Evolutionary conservation across 441 rosid species (phyloP).

Genomic region (Erodium trifolium): DNA sequence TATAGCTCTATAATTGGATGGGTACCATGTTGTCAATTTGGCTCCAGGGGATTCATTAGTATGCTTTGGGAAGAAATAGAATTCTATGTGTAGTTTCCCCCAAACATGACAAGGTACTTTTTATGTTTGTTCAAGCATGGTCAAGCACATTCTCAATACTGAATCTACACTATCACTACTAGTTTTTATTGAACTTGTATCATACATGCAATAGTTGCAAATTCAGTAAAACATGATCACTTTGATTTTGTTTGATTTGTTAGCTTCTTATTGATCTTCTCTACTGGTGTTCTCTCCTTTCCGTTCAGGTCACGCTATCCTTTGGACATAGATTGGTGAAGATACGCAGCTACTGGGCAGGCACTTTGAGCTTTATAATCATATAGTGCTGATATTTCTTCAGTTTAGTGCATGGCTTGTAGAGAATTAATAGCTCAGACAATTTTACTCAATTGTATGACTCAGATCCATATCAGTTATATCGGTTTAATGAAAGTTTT

Average conservation of each 20-base stretch:
- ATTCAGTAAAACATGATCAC: not conserved
- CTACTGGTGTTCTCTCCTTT: not conserved
- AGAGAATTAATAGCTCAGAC: not conserved
- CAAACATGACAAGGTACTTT: not conserved
- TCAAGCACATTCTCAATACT: not conserved
- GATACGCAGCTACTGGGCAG: not conserved
- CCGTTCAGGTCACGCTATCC: not conserved
- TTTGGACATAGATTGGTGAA: not conserved
- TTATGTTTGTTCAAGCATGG: too few species aligned
- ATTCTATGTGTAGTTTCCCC: not conserved
- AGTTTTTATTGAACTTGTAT: not conserved
- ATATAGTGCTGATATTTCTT: not conserved
- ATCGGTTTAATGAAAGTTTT: not conserved
- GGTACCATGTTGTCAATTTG: not conserved
- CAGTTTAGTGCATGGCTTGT: not conserved
- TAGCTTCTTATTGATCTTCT: not conserved
- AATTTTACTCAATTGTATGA: not conserved
- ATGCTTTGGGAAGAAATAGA: not conserved
- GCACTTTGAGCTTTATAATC: not conserved
- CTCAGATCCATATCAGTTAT: not conserved
- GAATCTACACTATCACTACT: not conserved
- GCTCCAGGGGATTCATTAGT: not conserved
- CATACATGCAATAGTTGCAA: not conserved
- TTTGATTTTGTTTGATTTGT: not conserved
- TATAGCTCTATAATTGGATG: not conserved